phyloP scores from a whole-genome alignment of 805 yeast species.

The Zygotorulaspora chibaensis region DNA sequence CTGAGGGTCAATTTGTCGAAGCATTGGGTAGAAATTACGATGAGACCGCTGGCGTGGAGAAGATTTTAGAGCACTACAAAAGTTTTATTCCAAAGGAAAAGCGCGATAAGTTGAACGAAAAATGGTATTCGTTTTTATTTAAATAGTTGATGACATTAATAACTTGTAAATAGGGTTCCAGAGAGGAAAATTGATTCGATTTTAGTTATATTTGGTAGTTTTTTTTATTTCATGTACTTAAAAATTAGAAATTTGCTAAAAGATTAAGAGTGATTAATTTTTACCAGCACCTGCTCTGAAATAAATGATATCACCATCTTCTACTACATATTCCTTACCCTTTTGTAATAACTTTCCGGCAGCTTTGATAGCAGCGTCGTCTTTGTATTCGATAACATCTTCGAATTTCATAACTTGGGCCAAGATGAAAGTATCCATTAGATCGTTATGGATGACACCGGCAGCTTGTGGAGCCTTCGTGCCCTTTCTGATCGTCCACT shows the following conservation, averaged over 20 bases:
- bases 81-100: conserved; percentile 70
- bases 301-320: conserved; percentile 89
- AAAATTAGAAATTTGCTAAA: conserved; percentile 2
- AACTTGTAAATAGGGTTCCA: conserved; percentile 16
- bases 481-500: conserved; percentile 93
- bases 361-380: conserved; percentile 77
- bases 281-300: conserved; percentile 95
- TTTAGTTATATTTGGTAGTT: not conserved
- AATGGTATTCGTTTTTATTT: conserved; percentile 46
- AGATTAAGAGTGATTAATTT: conserved; percentile 38
- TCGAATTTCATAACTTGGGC: conserved; percentile 88
- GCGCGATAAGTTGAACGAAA: conserved; percentile 58
- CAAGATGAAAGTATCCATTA: conserved; percentile 89
- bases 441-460: conserved; percentile 94
- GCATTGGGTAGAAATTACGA: conserved; percentile 90
- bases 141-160: conserved; percentile 6
- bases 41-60: conserved; percentile 69
- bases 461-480: conserved; percentile 98
- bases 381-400: conserved; percentile 71
- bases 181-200: too few relatives aligned
- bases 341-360: conserved; percentile 86
- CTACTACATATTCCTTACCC: conserved; percentile 93
- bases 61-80: conserved; percentile 69
- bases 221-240: conserved; percentile 5
- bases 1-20: conserved; percentile 94